Evolutionary conservation across 2,329 filamentous ascomycete species (phyloP), one percentile per base, ranked within the genome.

Genomic region (Nigrospora osmanthi): DNA sequence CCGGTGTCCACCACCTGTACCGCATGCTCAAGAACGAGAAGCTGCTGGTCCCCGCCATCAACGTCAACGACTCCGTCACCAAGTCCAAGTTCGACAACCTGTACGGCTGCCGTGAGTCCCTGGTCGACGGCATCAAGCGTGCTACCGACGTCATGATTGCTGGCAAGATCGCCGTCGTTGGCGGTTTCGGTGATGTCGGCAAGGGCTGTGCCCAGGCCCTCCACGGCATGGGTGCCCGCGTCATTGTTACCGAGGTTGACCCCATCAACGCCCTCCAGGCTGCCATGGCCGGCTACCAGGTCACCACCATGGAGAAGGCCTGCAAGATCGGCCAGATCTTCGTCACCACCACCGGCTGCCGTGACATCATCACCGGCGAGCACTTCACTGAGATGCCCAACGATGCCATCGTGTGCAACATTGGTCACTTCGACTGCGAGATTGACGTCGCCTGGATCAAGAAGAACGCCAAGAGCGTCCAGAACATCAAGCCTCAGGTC

Each of bases 61-160:
- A 98, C 73, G 91, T 98, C 80, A 97, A 98, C 78, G 91, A 98
- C 83, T 90, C 87, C 49, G 91, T 98, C 67, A 98, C 93, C 73
- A 98, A 97, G 85, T 95, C 89, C 75, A 98, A 98, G 83, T 98
- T 98, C 70, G 93, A 97, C 83, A 98, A 98, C 85, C 77, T 97
- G 56, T 98, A 97, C 82, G 91, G 93, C 66, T 97, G 93, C 89
- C 85, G 89, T 69, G 93, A 97, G 79, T 96, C 91, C 54, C 86
- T 98, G 61, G 84, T 98, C 64, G 93, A 98, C 71, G 93, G 93
- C 70, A 97, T 98, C 84, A 98, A 97, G 87, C 91, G 91, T 77
- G 91, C 93, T 61, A 98, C 93, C 71, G 91, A 98, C 78, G 93
- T 97, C 73, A 98, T 98, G 93, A 91, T 97, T 79, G 93, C 93